A percentile compares a stretch with the other conserved stretches of the same genome.
Conservation (phyloP, 164 flowering plant species). For the Platanus orientalis region DNA sequence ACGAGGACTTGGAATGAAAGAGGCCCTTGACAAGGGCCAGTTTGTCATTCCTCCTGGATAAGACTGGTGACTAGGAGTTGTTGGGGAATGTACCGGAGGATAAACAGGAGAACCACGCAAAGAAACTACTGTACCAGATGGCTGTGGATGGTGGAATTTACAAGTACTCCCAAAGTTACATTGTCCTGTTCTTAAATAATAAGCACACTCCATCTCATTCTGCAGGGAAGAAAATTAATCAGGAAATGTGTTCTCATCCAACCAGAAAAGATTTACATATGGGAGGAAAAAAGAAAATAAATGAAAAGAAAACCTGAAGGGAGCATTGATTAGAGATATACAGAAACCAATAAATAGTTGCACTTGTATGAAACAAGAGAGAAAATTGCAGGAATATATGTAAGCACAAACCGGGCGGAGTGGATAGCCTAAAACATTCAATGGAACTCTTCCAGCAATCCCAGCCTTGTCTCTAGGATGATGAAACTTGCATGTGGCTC, state of each 20-base stretch:
- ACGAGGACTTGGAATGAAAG: constrained; percentile 79
- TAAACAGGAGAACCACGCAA: constrained; percentile 80
- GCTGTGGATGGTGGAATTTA: constrained; percentile 96
- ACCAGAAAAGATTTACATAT: too few species aligned
- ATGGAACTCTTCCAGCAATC: constrained; percentile 71
- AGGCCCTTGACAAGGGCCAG: constrained; percentile 75
- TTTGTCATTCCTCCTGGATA: constrained; percentile 64
- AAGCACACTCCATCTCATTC: constrained; percentile 88
- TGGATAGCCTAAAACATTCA: constrained; percentile 89
- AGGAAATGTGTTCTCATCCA: too few species aligned
- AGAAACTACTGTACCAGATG: constrained; percentile 71
- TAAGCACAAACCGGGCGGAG: constrained; percentile 77
- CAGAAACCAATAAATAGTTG: constrained; percentile 6
- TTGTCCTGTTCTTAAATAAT: constrained; percentile 91
- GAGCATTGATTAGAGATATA: too few species aligned
- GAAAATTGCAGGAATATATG: constrained; percentile 2
- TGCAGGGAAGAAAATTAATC: constrained; percentile 26
- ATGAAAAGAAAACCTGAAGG: neutral
- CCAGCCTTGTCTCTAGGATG: constrained; percentile 74
- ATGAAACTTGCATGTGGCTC: constrained; percentile 56
- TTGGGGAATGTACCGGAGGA: constrained; percentile 68
- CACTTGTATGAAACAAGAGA: constrained; percentile 1
- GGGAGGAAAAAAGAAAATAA: constrained; percentile 5
- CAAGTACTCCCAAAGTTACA: constrained; percentile 94
- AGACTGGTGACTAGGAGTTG: constrained; percentile 78